These are phyloP conservation scores for Pigoraptor vietnamica DNA, from an alignment of 78 protist genomes.

Conservation along the genomic window DNA sequence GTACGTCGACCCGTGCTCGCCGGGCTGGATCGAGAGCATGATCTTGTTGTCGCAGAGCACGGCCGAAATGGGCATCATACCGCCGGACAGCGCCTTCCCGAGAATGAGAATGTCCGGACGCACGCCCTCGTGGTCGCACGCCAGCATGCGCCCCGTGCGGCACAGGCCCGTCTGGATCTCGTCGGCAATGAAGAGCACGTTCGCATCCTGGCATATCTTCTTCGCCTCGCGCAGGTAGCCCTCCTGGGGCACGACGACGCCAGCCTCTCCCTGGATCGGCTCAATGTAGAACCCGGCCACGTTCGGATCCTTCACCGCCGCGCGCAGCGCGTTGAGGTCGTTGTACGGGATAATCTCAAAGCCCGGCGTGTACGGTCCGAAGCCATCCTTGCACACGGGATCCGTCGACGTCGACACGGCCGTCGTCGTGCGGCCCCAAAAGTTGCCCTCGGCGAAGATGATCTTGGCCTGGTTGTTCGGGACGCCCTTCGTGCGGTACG, in stretches of 20 bases:
- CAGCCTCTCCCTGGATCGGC: constrained; percentile 96
- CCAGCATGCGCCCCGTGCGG: constrained; percentile 75
- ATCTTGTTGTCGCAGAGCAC: constrained; percentile 73
- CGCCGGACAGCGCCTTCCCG: constrained; percentile 94
- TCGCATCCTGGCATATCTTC: constrained; percentile 82
- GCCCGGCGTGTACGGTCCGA: constrained; percentile 16
- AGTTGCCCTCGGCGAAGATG: constrained; percentile 67
- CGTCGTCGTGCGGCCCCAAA: constrained; percentile 94
- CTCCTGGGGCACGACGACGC: constrained; percentile 89
- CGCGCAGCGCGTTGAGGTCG: constrained; percentile 68
- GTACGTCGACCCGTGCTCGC: constrained; percentile 92
- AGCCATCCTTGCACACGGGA: constrained; percentile 42
- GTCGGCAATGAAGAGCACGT: constrained; percentile 90
- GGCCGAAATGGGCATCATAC: constrained; percentile 82
- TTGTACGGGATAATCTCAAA: constrained; percentile 20
- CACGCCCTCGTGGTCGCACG: constrained; percentile 46
- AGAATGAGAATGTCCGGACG: constrained; percentile 86
- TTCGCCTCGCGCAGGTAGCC: constrained; percentile 67
- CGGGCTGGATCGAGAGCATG: constrained; percentile 79
- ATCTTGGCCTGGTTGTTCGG: constrained; percentile 74
- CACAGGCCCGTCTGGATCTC: constrained; percentile 96
- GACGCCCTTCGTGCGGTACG: constrained; percentile 73
- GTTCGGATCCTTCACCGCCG: constrained; percentile 46
- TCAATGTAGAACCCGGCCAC: constrained; percentile 82
- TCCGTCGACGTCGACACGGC: constrained; percentile 81